Percentiles rank a stretch among this genome's conserved stretches.
These are phyloP conservation scores for Macadamia tetraphylla DNA, from an alignment of 164 flowering plant genomes.

Conservation along the genomic window DNA sequence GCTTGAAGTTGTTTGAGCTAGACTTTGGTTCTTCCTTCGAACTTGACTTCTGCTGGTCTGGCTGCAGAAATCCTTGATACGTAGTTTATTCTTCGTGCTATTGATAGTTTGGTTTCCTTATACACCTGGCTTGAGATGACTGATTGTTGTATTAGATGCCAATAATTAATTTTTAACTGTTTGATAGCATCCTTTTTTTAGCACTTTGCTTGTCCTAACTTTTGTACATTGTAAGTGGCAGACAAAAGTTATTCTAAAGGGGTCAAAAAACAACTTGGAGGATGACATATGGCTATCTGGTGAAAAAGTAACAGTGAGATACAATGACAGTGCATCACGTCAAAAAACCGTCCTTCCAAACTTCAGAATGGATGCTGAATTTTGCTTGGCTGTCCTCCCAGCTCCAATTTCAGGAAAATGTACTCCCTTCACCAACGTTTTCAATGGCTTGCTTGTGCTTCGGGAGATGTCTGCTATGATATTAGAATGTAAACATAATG, in stretches of 20 bases:
- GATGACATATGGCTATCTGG: slow-evolving; percentile 29
- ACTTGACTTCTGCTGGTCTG: neutral
- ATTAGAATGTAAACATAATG: slow-evolving; percentile 24
- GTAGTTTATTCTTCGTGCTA: neutral
- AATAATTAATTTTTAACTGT: neutral
- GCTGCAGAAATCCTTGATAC: neutral
- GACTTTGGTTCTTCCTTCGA: too few species aligned
- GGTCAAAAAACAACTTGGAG: slow-evolving; percentile 19
- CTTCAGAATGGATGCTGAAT: slow-evolving; percentile 30
- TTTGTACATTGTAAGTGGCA: slow-evolving; percentile 33
- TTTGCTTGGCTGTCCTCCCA: slow-evolving; percentile 14
- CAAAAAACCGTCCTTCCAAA: slow-evolving; percentile 16
- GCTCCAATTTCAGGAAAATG: slow-evolving; percentile 26
- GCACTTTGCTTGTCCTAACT: slow-evolving; percentile 4
- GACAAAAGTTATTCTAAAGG: slow-evolving; percentile 53
- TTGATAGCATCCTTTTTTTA: neutral
- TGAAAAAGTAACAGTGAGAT: slow-evolving; percentile 21
- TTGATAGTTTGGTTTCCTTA: neutral
- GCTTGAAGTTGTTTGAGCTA: slow-evolving; percentile 1
- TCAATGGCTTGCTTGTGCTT: slow-evolving; percentile 51
- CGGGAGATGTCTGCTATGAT: slow-evolving; percentile 43
- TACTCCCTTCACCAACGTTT: slow-evolving; percentile 22
- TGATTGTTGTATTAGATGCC: neutral
- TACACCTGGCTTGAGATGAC: neutral
- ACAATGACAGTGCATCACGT: slow-evolving; percentile 12